Conservation (phyloP, 192 early-diverging fungal genomes). For the Phycomyces blakesleeanus region DNA sequence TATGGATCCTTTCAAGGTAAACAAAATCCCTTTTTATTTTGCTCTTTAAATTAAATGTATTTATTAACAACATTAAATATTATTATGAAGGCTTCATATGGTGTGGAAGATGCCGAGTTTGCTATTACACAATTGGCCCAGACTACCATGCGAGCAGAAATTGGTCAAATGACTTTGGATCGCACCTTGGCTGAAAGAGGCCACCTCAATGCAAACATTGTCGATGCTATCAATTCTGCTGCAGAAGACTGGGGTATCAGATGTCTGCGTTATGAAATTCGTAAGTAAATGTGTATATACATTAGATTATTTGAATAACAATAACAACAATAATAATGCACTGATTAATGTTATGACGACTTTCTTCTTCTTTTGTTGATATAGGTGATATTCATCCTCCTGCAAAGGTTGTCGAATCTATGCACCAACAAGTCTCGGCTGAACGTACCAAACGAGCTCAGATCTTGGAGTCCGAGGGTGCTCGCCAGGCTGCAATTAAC, state of each 20-base stretch:
- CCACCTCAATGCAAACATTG: slow-evolving; percentile 89
- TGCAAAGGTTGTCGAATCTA: slow-evolving; percentile 87
- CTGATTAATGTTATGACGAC: no score
- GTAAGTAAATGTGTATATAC: no score
- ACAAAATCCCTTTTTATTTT: not conserved
- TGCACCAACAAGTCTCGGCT: slow-evolving; percentile 97
- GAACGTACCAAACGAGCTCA: slow-evolving; percentile 95
- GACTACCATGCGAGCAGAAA: slow-evolving; percentile 98
- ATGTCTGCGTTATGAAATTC: slow-evolving; percentile 93
- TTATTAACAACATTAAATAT: no score
- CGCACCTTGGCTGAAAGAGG: slow-evolving; percentile 92
- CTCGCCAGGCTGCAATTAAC: slow-evolving; percentile 92
- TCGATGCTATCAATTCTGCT: slow-evolving; percentile 90
- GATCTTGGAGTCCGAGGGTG: slow-evolving; percentile 84
- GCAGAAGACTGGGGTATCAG: slow-evolving; percentile 94
- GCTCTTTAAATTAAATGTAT: no score
- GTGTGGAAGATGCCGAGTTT: slow-evolving; percentile 92
- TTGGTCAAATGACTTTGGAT: slow-evolving; percentile 97
- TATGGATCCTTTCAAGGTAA: slow-evolving; percentile 86
- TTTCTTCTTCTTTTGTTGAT: no score
- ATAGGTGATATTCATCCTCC: slow-evolving; percentile 91
- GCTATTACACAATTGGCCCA: slow-evolving; percentile 96
- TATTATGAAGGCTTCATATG: slow-evolving; percentile 72
- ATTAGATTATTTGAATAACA: no score
- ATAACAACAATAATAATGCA: no score